Percentiles rank a stretch among this genome's conserved stretches.
Evolutionary conservation across 139 green algal genomes (phyloP).

Genomic region (Coelastrella sp.): DNA sequence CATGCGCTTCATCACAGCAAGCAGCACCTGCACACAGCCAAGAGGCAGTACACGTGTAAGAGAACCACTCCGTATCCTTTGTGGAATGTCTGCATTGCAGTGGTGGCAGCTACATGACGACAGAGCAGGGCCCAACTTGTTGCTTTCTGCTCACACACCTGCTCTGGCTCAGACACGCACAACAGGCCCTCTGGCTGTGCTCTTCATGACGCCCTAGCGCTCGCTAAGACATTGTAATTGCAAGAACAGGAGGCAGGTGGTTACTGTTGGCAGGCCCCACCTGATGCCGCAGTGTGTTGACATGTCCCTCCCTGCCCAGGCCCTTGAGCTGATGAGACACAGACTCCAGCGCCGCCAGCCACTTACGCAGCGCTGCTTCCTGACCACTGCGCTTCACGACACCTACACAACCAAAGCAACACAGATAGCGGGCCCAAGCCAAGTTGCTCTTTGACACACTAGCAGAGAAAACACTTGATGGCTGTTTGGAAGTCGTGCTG

Average conservation of each 20-base stretch:
- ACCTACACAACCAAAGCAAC: background rate
- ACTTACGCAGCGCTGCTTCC: slow-evolving; percentile 79
- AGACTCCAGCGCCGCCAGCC: slow-evolving; percentile 74
- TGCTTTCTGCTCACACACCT: background rate
- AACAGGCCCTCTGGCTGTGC: background rate
- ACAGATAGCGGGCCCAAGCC: too few relatives aligned
- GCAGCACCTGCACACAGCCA: slow-evolving; percentile 73
- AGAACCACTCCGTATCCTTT: too few relatives aligned
- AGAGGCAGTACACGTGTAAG: background rate
- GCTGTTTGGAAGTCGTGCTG: too few relatives aligned
- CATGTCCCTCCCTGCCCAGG: slow-evolving; percentile 45
- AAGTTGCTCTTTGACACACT: too few relatives aligned
- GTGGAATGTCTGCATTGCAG: too few relatives aligned
- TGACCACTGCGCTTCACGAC: slow-evolving; percentile 54
- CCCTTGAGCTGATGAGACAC: slow-evolving; percentile 42
- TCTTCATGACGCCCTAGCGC: background rate
- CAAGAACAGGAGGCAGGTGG: background rate
- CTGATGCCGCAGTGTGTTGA: slow-evolving; percentile 48
- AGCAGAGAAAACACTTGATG: background rate
- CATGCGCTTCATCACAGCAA: slow-evolving; percentile 73
- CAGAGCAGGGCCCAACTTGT: too few relatives aligned
- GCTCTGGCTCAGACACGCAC: background rate
- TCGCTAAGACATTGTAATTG: background rate
- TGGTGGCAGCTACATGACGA: too few relatives aligned
- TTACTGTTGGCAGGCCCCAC: background rate